Evolutionary conservation across 1,284 basidiomycete genomes (phyloP).

Genomic region (Rhodofomes roseus): DNA sequence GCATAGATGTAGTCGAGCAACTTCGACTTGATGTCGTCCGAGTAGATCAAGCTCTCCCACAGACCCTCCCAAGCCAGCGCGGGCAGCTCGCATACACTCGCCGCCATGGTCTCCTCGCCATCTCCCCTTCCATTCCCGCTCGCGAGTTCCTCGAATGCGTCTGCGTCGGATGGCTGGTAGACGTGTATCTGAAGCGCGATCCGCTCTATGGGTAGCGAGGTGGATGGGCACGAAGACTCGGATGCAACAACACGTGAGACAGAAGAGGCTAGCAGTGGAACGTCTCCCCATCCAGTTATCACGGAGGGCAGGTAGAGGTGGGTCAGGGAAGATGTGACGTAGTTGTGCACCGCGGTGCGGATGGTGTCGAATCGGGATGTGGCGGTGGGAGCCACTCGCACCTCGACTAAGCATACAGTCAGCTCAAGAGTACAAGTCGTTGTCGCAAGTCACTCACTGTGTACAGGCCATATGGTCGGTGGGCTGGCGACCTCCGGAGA

Average conservation of each 20-base stretch:
- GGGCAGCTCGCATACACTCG: constrained; percentile 84
- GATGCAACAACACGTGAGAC: constrained; percentile 80
- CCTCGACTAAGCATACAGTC: constrained; percentile 67
- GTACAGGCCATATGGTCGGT: constrained; percentile 51
- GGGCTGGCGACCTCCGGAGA: constrained; percentile 15
- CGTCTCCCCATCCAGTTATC: constrained; percentile 71
- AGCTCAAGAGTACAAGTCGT: background rate
- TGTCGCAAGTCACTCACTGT: constrained; percentile 38
- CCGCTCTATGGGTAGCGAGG: constrained; percentile 54
- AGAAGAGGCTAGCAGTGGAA: constrained; percentile 65
- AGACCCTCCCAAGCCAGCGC: constrained; percentile 82
- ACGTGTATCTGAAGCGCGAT: constrained; percentile 78
- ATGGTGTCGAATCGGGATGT: constrained; percentile 73
- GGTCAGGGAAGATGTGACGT: constrained; percentile 56
- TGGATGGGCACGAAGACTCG: constrained; percentile 55
- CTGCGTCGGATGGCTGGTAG: constrained; percentile 74
- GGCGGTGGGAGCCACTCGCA: constrained; percentile 63
- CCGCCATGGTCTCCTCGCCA: constrained; percentile 79
- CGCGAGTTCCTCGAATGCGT: constrained; percentile 77
- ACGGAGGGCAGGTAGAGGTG: constrained; percentile 63
- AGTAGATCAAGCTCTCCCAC: constrained; percentile 90
- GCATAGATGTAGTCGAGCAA: constrained; percentile 94
- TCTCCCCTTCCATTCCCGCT: constrained; percentile 60
- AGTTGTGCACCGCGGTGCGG: constrained; percentile 56
- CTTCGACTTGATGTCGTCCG: constrained; percentile 84